phyloP scores from a whole-genome alignment of 2,329 filamentous ascomycete species.

The Cryphonectria naterciae region DNA sequence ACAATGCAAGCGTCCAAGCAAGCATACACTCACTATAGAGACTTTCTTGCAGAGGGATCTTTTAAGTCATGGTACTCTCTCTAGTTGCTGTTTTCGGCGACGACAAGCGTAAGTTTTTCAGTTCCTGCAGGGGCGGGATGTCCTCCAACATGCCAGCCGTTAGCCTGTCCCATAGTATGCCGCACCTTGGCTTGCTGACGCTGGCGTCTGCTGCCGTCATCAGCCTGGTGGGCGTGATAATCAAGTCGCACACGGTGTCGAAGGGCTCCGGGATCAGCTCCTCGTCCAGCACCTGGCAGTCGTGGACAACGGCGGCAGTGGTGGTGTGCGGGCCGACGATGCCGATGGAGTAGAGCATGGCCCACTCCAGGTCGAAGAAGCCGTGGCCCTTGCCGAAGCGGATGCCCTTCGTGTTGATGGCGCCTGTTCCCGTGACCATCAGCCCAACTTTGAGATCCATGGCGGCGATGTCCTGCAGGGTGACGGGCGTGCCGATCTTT shows the following conservation, averaged over 20 bases:
- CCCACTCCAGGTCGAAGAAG: slow-evolving; percentile 50
- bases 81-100: background rate
- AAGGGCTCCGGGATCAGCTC: slow-evolving; percentile 41
- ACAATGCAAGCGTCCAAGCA: background rate
- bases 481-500: slow-evolving; percentile 41
- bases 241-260: slow-evolving; percentile 47
- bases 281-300: slow-evolving; percentile 45
- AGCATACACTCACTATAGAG: background rate
- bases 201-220: slow-evolving; percentile 35
- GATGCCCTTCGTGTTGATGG: slow-evolving; percentile 43
- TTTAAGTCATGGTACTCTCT: background rate
- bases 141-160: slow-evolving; percentile 42
- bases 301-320: slow-evolving; percentile 44
- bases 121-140: slow-evolving; percentile 37
- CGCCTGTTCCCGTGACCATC: slow-evolving; percentile 45
- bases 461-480: slow-evolving; percentile 41
- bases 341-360: slow-evolving; percentile 41
- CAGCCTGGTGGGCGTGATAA: slow-evolving; percentile 42
- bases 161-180: slow-evolving; percentile 44
- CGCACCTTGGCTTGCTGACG: slow-evolving; percentile 40
- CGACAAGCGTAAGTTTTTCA: slow-evolving; percentile 15
- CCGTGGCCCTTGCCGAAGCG: slow-evolving; percentile 46
- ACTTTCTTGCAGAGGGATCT: background rate
- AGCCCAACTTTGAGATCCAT: slow-evolving; percentile 38
- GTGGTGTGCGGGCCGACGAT: slow-evolving; percentile 35